Evolutionary conservation across 208 protist genomes (phyloP).

Genomic region (Leptomonas seymouri): DNA sequence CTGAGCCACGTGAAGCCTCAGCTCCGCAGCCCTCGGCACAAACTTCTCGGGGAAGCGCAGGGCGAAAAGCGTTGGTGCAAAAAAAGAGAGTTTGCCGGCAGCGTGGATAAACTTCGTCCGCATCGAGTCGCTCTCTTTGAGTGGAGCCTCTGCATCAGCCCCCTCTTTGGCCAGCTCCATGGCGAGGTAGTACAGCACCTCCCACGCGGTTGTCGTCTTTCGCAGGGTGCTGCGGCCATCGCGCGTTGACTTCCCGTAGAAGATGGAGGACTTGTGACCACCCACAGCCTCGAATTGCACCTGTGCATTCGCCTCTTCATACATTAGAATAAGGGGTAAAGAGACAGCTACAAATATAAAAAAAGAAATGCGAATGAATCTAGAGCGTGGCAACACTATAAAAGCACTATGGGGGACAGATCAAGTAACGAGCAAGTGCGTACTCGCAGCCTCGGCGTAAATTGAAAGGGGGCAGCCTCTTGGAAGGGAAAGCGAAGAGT

Average conservation of each 20-base stretch:
- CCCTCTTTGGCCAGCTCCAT: slow-evolving; percentile 31
- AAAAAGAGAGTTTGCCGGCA: slow-evolving; percentile 20
- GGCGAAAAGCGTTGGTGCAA: slow-evolving; percentile 24
- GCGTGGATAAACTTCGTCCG: slow-evolving; percentile 27
- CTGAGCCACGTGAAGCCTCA: slow-evolving; percentile 10
- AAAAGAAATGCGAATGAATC: no score
- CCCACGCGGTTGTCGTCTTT: slow-evolving; percentile 75
- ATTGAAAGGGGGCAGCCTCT: no score
- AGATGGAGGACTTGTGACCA: slow-evolving; percentile 63
- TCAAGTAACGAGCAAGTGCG: no score
- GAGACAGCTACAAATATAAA: no score
- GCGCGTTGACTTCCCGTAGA: slow-evolving; percentile 44
- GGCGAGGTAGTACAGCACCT: slow-evolving; percentile 66
- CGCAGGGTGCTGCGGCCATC: slow-evolving; percentile 53
- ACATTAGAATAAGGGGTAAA: no score
- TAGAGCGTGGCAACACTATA: no score
- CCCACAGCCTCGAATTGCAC: slow-evolving; percentile 49
- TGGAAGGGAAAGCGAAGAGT: no score
- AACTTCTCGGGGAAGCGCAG: slow-evolving; percentile 33
- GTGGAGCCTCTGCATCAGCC: not conserved
- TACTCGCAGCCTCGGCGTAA: no score
- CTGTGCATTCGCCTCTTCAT: not conserved
- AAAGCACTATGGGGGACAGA: no score
- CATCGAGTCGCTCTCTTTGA: not conserved
- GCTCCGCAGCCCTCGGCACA: slow-evolving; percentile 16